Base-by-base conservation (phyloP, 768 basidiomycete genomes). In the Paxillus rubicundulus region DNA sequence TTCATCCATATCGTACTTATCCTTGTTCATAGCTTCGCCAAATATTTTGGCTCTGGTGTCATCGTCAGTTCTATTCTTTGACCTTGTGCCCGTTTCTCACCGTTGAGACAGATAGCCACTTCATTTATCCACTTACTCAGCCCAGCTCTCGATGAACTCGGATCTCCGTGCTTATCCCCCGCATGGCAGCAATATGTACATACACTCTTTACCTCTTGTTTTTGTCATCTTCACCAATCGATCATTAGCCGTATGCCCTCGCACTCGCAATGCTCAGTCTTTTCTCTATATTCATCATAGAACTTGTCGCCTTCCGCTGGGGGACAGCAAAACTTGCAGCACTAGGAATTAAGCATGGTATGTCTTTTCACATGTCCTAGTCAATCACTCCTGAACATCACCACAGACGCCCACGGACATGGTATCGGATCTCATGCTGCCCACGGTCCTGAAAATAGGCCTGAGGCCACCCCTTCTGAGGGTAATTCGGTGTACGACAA, bases 11-110 rank as follows among this genome's bases (percentile, higher is more conserved):
- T 21, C 12, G 12, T 57, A 3, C 47, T 61, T 9, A 63, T 48
- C 24, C 42, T 24, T 21, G 9, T 38, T 16, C 20, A 17, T 51
- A 89, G 87, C 46, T 90, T 93, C 66, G 86, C 89, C 33, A 93
- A 92, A 69, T 92, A 87, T 67, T 94, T 95, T 70, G 92, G 92
- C 24, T 92, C 89, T 10, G 92, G 92, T 21, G 88, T 92, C 44
- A 91, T 92, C 60, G 88, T 89, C 52, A 60, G 85, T 73, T 14
- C 30, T 4, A 16, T 45, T 28, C 12, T 10, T 58, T 40, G 0
- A 10, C n/a, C 36, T 21, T 12, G 20, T 39, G 24, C 17, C 18
- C 30, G 9, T 34, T 47, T 18, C 33, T 55, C 7, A 56, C 38
- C 20, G n/a, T 41, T 10, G 56, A 47, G 43, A 27, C 57, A 91